Percentiles rank a stretch among this genome's conserved stretches.
Evolutionary conservation across 768 basidiomycete species (phyloP).

Genomic region (Phaeotremella skinneri): DNA sequence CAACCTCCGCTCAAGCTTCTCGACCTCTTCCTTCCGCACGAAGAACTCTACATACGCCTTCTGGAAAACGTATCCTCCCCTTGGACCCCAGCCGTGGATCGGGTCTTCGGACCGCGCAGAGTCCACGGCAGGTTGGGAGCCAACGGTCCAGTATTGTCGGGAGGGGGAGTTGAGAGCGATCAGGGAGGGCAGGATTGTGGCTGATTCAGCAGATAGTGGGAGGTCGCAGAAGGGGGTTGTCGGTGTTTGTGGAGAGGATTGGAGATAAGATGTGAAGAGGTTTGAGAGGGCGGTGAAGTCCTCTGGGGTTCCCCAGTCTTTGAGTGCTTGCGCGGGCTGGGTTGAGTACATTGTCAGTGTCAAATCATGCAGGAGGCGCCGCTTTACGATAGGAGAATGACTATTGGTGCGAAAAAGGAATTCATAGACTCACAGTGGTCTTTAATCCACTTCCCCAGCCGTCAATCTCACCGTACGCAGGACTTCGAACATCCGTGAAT

Average conservation of each 20-base stretch:
- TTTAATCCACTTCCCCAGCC: conserved; percentile 52
- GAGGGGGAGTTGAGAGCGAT: conserved; percentile 64
- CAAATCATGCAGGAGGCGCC: background rate
- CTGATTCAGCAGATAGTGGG: conserved; percentile 77
- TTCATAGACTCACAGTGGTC: conserved; percentile 41
- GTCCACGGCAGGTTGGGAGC: conserved; percentile 91
- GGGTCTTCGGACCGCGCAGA: conserved; percentile 70
- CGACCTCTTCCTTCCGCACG: conserved; percentile 54
- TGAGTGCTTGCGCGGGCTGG: conserved; percentile 64
- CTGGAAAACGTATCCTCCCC: conserved; percentile 90
- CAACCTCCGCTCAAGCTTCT: conserved; percentile 60
- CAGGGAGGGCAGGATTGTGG: conserved; percentile 72
- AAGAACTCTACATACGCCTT: conserved; percentile 98
- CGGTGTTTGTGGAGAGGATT: conserved; percentile 63
- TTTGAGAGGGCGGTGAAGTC: conserved; percentile 66
- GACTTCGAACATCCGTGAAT: conserved; percentile 52
- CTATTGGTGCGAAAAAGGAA: background rate
- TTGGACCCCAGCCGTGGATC: conserved; percentile 89
- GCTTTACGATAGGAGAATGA: no score
- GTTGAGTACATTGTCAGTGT: conserved; percentile 2
- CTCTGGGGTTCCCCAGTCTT: conserved; percentile 74
- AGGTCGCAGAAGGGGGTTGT: conserved; percentile 85
- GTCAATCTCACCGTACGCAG: conserved; percentile 53
- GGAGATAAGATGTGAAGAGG: conserved; percentile 77
- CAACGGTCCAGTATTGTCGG: conserved; percentile 90